Evolutionary conservation across 176 grass and related monocot species (phyloP).

Genomic region (Zizania latifolia): DNA sequence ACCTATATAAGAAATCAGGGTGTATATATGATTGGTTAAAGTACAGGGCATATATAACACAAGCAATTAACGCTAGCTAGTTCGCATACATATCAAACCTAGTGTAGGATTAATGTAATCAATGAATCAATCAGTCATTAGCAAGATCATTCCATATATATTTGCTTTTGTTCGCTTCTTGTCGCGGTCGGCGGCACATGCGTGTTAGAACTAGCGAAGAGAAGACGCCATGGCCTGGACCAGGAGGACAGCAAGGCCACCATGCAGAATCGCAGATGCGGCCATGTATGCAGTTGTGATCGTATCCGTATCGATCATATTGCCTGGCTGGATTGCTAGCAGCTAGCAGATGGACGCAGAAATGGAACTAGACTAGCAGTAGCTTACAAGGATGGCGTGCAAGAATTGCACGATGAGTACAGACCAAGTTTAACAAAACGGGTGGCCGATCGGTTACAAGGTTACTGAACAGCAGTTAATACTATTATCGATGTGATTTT

Average conservation of each 20-base stretch:
- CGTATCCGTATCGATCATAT: background rate
- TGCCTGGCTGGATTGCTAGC: background rate
- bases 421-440: too few relatives aligned
- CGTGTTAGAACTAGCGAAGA: background rate
- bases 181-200: constrained; percentile 30
- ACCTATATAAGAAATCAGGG: too few relatives aligned
- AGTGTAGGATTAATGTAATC: too few relatives aligned
- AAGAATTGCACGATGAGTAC: too few relatives aligned
- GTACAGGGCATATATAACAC: background rate
- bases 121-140: background rate
- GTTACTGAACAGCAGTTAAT: too few relatives aligned
- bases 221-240: background rate
- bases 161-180: background rate
- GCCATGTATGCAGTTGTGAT: background rate
- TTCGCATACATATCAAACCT: too few relatives aligned
- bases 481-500: too few relatives aligned
- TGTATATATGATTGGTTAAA: background rate
- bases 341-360: too few relatives aligned
- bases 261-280: background rate
- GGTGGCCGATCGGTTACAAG: too few relatives aligned
- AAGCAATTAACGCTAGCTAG: background rate
- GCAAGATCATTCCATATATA: background rate
- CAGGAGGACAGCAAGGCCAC: background rate
- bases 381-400: too few relatives aligned
- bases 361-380: too few relatives aligned